Evolutionary conservation across 805 yeast genomes (phyloP), one percentile per base, ranked within the genome.

Genomic region (Nakazawaea ishiwadae): DNA sequence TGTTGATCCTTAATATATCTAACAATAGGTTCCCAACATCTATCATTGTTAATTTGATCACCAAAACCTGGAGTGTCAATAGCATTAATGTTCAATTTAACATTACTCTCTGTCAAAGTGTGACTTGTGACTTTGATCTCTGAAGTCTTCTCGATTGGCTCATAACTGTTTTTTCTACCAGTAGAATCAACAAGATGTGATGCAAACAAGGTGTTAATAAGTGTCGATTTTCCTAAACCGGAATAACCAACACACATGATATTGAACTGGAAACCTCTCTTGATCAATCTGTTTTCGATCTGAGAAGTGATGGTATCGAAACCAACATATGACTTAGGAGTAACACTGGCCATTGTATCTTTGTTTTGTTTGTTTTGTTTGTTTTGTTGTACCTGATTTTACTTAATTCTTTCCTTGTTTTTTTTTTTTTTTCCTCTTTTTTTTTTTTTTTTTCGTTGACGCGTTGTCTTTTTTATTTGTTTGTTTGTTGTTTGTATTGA

Each of bases 1-100:
- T 90, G 95, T 66, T 90, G 97, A 64, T 90, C 97, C 66, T 90
- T 90, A 60, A 90, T 87, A 66, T 89, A 90, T 65, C 87, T 88
- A 50, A 90, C 82, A 48, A 90, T 81, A 40, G 96, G 96, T 54
- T 90, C 98, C 96, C 97, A 91, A 65, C 95, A 89, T 64, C 84
- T 85, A 55, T 86, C 95, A 64, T 90, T 90, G 68, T 89, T 86
- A 51, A 93, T 84, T 66, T 86, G 96, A 70, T 93, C 99, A 30
- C 96, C 98, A 69, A 88, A 93, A 12, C 98, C 98, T 16, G 98
- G 98, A 3, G 99, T 93, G 60, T 93, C 99, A 58, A 93, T 86
- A 42, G 93, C 80, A 54, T 88, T 90, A 49, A 93, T 68, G 54
- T 83, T 83, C 59, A 93, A 77, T 48, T 81, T 79, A 44, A 93